These are phyloP conservation scores for Arachnomyces sp. DNA, from an alignment of 2,329 filamentous ascomycete genomes.

Conservation along the genomic window DNA sequence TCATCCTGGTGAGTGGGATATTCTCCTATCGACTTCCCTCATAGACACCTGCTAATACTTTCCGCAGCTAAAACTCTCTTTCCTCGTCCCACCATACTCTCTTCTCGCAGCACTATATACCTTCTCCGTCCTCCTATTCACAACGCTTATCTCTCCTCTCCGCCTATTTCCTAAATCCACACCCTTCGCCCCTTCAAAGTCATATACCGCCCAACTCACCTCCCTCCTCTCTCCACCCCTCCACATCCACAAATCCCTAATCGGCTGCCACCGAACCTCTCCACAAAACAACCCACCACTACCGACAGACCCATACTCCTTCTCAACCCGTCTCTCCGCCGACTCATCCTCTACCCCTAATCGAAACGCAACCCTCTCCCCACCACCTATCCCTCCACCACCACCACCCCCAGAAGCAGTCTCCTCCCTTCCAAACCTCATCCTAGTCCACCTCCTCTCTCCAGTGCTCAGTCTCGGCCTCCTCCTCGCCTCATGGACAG, in stretches of 20 bases:
- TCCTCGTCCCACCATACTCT: constrained; percentile 47
- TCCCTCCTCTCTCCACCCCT: constrained; percentile 47
- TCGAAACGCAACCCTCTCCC: constrained; percentile 14
- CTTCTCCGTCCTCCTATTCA: constrained; percentile 43
- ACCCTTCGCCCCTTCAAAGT: constrained; percentile 35
- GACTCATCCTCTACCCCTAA: constrained; percentile 11
- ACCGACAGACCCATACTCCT: constrained; percentile 7
- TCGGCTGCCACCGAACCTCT: constrained; percentile 16
- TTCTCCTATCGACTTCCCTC: not conserved
- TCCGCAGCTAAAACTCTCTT: constrained; percentile 21
- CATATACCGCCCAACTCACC: constrained; percentile 44
- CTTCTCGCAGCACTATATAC: constrained; percentile 49
- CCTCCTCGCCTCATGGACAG: constrained; percentile 51
- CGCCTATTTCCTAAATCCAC: constrained; percentile 42
- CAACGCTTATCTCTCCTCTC: constrained; percentile 46
- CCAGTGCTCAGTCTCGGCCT: constrained; percentile 51
- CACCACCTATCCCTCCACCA: constrained; percentile 23
- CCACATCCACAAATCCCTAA: constrained; percentile 38
- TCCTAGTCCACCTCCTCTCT: constrained; percentile 48
- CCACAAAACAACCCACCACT: constrained; percentile 2
- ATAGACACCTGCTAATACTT: not conserved
- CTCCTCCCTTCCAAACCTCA: constrained; percentile 32
- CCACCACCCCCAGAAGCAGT: constrained; percentile 20
- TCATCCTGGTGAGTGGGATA: constrained; percentile 32
- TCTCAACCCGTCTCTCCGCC: not conserved